Conservation (phyloP, 2,329 filamentous ascomycete genomes). For the Helotiales sp. region DNA sequence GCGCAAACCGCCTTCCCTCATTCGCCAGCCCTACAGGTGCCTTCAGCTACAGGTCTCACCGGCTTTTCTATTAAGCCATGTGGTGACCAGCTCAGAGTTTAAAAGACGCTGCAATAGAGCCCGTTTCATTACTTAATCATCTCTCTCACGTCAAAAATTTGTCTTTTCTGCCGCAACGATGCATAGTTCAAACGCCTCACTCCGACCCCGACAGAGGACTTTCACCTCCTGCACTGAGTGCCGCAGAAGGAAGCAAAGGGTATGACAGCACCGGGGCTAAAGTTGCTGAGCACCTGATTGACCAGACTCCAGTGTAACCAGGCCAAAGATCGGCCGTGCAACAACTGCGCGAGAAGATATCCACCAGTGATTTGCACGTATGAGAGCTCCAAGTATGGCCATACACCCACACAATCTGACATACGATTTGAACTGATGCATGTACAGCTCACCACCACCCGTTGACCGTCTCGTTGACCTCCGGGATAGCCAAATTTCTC, state of each 20-base stretch:
- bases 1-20: conserved; percentile 8
- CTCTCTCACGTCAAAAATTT: neutral
- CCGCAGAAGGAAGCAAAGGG: conserved; percentile 36
- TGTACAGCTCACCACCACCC: conserved; percentile 27
- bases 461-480: conserved; percentile 23
- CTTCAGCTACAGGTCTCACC: conserved; percentile 22
- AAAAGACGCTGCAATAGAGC: conserved; percentile 7
- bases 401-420: neutral
- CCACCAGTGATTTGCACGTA: conserved; percentile 37
- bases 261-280: conserved; percentile 11
- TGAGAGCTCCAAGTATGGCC: conserved; percentile 30
- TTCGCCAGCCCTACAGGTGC: conserved; percentile 25
- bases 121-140: conserved; percentile 13
- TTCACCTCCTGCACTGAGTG: conserved; percentile 38
- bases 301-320: conserved; percentile 35
- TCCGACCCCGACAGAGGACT: conserved; percentile 33
- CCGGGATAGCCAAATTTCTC: conserved; percentile 2
- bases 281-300: conserved; percentile 25
- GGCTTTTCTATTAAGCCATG: conserved; percentile 28
- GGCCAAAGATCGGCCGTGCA: conserved; percentile 36
- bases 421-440: conserved; percentile 20
- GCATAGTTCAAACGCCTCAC: conserved; percentile 28
- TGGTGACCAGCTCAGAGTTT: conserved; percentile 23
- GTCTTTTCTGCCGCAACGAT: conserved; percentile 28
- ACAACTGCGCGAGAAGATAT: conserved; percentile 36